Evolutionary conservation across 176 grass and related monocot species (phyloP).

Genomic region (Puccinellia tenuiflora): DNA sequence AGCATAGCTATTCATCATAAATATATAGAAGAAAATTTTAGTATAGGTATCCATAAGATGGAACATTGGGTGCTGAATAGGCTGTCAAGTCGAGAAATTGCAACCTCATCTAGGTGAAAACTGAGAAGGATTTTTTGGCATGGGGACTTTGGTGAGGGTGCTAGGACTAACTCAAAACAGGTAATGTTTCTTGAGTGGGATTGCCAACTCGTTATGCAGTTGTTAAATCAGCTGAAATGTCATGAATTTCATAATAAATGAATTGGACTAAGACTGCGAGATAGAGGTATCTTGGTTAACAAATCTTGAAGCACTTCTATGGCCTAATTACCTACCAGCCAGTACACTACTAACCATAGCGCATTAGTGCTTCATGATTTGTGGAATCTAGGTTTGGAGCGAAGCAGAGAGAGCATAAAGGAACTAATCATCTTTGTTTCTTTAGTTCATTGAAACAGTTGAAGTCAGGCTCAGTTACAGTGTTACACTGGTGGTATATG

Average conservation of each 20-base stretch:
- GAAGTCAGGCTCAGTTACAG: not conserved
- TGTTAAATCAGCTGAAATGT: not conserved
- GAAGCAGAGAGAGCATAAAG: not conserved
- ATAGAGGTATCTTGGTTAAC: not conserved
- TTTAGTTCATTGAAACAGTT: not conserved
- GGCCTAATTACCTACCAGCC: not conserved
- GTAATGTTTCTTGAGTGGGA: not conserved
- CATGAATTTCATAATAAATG: slow-evolving; percentile 1
- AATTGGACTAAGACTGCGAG: not conserved
- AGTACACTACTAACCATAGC: slow-evolving; percentile 2
- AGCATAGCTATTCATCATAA: not conserved
- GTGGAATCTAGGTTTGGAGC: not conserved
- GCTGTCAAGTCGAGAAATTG: not conserved
- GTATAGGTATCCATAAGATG: not conserved
- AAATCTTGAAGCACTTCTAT: not conserved
- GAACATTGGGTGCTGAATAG: not conserved
- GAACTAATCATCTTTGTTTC: not conserved
- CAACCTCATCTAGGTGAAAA: not conserved
- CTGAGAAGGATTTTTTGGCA: not conserved
- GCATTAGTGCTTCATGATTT: slow-evolving; percentile 10
- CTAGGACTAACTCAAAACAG: not conserved
- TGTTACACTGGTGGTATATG: not conserved
- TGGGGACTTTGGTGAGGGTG: not conserved
- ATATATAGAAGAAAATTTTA: not conserved
- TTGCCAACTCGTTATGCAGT: not conserved